Evolutionary conservation across 306 rosid species (phyloP), one percentile per base, ranked within the genome.

Genomic region (Casuarina glauca): DNA sequence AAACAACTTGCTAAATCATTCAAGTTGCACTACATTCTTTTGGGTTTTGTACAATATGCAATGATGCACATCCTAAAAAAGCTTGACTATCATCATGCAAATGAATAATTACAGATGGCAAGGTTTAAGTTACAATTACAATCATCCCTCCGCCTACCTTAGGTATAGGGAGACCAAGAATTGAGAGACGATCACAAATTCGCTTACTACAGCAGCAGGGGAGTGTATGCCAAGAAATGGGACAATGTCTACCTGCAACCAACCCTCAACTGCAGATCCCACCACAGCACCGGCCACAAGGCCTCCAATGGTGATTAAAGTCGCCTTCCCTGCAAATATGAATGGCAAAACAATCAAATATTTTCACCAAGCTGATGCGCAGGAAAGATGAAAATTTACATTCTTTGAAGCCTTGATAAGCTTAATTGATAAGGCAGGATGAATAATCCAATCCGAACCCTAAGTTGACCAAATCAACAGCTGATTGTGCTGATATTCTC

Each of bases 211-310:
- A 61, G 97, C 91, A 76, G 97, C 99, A 82, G 99, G 99, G 76
- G 96, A 93, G 84, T 87, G 94, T 76, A 95, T 81, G 78, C 97
- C 99, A 69, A 95, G 89, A 85, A 95, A 91, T 46, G 99, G 99
- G 81, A 95, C 97, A 74, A 95, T 73, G 83, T 95, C 99, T 41
- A 95, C 99, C 83, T 95, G 99, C 85, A 95, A 85, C 97, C 93
- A 95, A 85, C 80, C 93, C 89, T 95, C 99, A 73, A 95, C 90
- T 11, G 85, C 90, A 72, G 99, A 93, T 44, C 99, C 99, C 73
- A 93, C 96, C 55, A 90, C 96, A 0, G 97, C 99, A 2, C 99
- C 97, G 19, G 91, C 93, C 55, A 91, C 85, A 50, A 95, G 97
- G 77, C 99, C 99, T 67, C 97, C 97, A n/a, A 95, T 71, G 78